Evolutionary conservation across 345 rosid genomes (phyloP).

Genomic region (Melaleuca quinquenervia): DNA sequence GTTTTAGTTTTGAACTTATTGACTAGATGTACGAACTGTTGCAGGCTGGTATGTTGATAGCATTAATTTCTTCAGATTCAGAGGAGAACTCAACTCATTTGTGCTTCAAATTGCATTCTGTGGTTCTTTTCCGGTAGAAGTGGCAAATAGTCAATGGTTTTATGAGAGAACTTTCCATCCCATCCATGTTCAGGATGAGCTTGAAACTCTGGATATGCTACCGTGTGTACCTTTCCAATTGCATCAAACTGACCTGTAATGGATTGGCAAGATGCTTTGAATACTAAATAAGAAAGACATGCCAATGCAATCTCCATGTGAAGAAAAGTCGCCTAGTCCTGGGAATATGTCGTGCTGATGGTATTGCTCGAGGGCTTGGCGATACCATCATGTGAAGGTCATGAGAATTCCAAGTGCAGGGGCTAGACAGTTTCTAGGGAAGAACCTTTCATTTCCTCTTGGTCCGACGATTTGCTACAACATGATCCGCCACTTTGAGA

Average conservation of each 20-base stretch:
- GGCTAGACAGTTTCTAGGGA: neutral
- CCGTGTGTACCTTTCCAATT: neutral
- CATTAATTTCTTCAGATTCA: neutral
- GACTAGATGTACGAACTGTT: neutral
- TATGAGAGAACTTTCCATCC: neutral
- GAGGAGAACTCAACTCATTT: neutral
- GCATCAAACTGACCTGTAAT: neutral
- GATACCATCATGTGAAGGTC: neutral
- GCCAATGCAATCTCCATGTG: neutral
- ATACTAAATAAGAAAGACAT: neutral
- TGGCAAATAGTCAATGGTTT: neutral
- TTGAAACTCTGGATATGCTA: neutral
- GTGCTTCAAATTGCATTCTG: neutral
- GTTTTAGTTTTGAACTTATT: neutral
- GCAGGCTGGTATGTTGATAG: neutral
- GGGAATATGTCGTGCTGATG: neutral
- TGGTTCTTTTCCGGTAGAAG: neutral
- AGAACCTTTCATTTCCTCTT: neutral
- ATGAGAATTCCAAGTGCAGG: neutral
- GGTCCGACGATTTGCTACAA: neutral
- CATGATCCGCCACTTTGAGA: neutral
- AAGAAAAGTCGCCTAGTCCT: neutral
- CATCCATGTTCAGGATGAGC: neutral
- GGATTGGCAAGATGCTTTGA: neutral
- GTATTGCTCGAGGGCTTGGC: neutral